Evolutionary conservation across 225 moss, liverwort and hornwort species (phyloP).

Genomic region (Sphagnum contortum): DNA sequence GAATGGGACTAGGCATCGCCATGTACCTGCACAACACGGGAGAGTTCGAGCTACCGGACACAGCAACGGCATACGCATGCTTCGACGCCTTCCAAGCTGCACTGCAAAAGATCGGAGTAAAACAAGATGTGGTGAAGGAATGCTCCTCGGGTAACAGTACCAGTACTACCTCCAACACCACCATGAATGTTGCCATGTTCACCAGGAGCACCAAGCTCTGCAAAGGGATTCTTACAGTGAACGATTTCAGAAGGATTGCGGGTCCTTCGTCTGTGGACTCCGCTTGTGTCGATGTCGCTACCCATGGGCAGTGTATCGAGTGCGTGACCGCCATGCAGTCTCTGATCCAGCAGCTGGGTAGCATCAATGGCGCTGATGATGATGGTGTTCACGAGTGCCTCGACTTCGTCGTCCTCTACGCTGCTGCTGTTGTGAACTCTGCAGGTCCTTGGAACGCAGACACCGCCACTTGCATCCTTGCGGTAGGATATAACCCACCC

Average conservation of each 20-base stretch:
- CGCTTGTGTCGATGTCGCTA: slow-evolving; percentile 9
- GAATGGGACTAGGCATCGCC: slow-evolving; percentile 13
- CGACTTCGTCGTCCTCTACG: background rate
- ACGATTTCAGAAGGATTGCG: slow-evolving; percentile 7
- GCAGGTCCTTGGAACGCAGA: too few species aligned
- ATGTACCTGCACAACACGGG: slow-evolving; percentile 16
- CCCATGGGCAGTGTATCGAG: slow-evolving; percentile 16
- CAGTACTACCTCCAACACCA: background rate
- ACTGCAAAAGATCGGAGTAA: slow-evolving; percentile 11
- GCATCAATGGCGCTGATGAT: slow-evolving; percentile 1
- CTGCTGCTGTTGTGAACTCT: too few species aligned
- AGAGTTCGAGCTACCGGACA: slow-evolving; percentile 16
- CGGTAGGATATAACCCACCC: too few species aligned
- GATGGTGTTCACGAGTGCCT: slow-evolving; percentile 9
- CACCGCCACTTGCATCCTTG: too few species aligned
- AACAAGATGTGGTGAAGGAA: slow-evolving; percentile 14
- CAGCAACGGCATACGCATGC: slow-evolving; percentile 10
- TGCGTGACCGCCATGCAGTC: slow-evolving; percentile 10
- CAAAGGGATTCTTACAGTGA: slow-evolving; percentile 21
- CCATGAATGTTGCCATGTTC: slow-evolving; percentile 7
- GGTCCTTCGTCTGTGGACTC: slow-evolving; percentile 8
- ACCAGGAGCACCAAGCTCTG: slow-evolving; percentile 13
- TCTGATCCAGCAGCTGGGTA: background rate
- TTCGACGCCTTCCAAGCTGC: slow-evolving; percentile 8
- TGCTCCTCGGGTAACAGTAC: slow-evolving; percentile 1